These are phyloP conservation scores for Lentinula sp. DNA, from an alignment of 768 basidiomycete genomes.

Conservation along the genomic window DNA sequence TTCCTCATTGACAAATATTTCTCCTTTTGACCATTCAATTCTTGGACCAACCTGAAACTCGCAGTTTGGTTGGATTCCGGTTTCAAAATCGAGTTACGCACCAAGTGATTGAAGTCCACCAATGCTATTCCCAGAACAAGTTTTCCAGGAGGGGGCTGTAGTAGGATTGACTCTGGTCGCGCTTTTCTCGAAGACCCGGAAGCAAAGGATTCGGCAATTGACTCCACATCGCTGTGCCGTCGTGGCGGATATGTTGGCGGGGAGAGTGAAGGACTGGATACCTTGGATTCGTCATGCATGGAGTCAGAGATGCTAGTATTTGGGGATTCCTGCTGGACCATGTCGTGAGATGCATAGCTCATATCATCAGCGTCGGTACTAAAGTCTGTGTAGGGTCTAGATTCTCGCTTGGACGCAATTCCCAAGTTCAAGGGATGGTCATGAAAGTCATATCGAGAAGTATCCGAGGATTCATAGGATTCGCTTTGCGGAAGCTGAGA, in stretches of 20 bases:
- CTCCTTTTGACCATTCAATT: slow-evolving; percentile 78
- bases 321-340: slow-evolving; percentile 37
- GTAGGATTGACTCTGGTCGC: slow-evolving; percentile 71
- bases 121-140: slow-evolving; percentile 82
- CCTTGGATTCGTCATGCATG: slow-evolving; percentile 32
- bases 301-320: slow-evolving; percentile 48
- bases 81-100: slow-evolving; percentile 26
- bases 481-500: slow-evolving; percentile 7
- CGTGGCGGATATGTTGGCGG: slow-evolving; percentile 55
- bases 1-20: slow-evolving; percentile 81
- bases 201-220: slow-evolving; percentile 49
- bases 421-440: slow-evolving; percentile 10
- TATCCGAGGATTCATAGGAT: slow-evolving; percentile 3
- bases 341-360: slow-evolving; percentile 39
- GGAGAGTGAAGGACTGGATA: slow-evolving; percentile 15
- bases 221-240: slow-evolving; percentile 26
- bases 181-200: slow-evolving; percentile 65
- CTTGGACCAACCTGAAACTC: slow-evolving; percentile 75
- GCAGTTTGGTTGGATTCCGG: slow-evolving; percentile 6
- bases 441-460: neutral
- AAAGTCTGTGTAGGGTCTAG: slow-evolving; percentile 43
- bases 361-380: slow-evolving; percentile 48
- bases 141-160: slow-evolving; percentile 52
- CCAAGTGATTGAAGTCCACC: slow-evolving; percentile 95
- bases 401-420: slow-evolving; percentile 32